Percentiles rank a stretch among this genome's conserved stretches.
These are phyloP conservation scores for Colletotrichum falcatum DNA, from an alignment of 2,329 filamentous ascomycete genomes.

Conservation along the genomic window DNA sequence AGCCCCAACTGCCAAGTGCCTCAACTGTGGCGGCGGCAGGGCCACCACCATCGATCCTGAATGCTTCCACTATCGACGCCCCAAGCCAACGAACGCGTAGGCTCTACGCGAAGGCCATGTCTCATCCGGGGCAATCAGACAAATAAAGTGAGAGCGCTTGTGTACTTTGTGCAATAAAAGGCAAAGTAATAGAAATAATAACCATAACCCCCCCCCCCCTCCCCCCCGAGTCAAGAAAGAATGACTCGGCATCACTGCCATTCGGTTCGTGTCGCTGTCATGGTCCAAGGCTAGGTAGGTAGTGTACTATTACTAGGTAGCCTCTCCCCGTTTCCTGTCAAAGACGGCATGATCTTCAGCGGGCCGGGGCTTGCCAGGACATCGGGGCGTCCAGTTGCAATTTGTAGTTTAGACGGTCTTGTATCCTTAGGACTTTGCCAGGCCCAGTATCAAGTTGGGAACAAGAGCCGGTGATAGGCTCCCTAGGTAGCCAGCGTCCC, in stretches of 20 bases:
- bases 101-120: constrained; percentile 18
- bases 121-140: constrained; percentile 13
- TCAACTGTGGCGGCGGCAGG: too few relatives aligned
- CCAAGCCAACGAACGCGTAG: too few relatives aligned
- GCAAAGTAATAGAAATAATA: constrained; percentile 9
- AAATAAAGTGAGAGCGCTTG: constrained; percentile 14
- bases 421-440: neutral
- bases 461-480: constrained; percentile 8
- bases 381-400: constrained; percentile 9
- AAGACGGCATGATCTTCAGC: constrained; percentile 38
- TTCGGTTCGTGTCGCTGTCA: constrained; percentile 3
- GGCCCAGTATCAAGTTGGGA: neutral
- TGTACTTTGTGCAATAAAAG: constrained; percentile 24
- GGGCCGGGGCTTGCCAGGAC: constrained; percentile 35
- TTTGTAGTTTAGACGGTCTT: neutral
- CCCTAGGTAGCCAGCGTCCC: constrained; percentile 6
- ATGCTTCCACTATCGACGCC: constrained; percentile 18
- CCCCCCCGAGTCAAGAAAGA: constrained; percentile 1
- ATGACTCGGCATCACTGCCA: constrained; percentile 24
- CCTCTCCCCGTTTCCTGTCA: constrained; percentile 22
- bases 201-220: neutral
- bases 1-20: neutral
- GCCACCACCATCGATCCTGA: neutral
- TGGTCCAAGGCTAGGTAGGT: neutral
- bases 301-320: too few relatives aligned